phyloP scores from a whole-genome alignment of 2,329 filamentous ascomycete species.

The Cadophora sp. region DNA sequence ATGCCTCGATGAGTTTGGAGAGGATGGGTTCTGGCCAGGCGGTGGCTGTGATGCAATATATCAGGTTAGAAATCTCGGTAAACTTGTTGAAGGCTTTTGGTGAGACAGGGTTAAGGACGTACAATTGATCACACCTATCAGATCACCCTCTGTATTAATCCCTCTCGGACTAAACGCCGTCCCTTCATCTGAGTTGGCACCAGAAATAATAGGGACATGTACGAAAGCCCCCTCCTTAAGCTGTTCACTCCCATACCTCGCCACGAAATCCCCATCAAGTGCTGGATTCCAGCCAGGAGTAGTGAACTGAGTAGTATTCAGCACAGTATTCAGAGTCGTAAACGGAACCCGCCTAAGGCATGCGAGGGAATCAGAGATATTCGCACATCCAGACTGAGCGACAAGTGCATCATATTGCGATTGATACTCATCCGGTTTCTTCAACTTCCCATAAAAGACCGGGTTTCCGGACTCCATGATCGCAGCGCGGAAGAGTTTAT shows the following conservation, averaged over 20 bases:
- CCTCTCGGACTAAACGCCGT: conserved; percentile 49
- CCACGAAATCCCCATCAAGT: conserved; percentile 47
- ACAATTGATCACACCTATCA: conserved; percentile 23
- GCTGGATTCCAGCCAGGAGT: conserved; percentile 43
- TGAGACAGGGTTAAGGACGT: neutral
- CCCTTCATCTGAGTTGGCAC: conserved; percentile 47
- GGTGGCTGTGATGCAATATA: neutral
- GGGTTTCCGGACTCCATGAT: conserved; percentile 52
- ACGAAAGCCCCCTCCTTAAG: conserved; percentile 44
- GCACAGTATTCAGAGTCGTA: conserved; percentile 39
- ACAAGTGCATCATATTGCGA: conserved; percentile 47
- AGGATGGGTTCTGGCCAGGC: conserved; percentile 7
- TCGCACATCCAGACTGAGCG: conserved; percentile 40
- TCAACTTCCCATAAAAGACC: conserved; percentile 15
- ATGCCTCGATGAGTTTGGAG: conserved; percentile 47
- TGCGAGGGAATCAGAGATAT: conserved; percentile 33
- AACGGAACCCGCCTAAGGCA: conserved; percentile 42
- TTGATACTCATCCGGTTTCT: conserved; percentile 34
- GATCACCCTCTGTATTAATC: conserved; percentile 23
- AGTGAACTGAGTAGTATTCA: conserved; percentile 42
- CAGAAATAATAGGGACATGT: conserved; percentile 52
- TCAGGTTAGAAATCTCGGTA: neutral
- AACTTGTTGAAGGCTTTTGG: neutral
- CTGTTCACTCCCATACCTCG: conserved; percentile 43
- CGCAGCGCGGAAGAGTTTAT: conserved; percentile 57